A percentile compares a stretch with the other conserved stretches of the same genome.
These are phyloP conservation scores for Amaranthus palmeri DNA, from an alignment of 148 eudicot genomes.

Conservation along the genomic window DNA sequence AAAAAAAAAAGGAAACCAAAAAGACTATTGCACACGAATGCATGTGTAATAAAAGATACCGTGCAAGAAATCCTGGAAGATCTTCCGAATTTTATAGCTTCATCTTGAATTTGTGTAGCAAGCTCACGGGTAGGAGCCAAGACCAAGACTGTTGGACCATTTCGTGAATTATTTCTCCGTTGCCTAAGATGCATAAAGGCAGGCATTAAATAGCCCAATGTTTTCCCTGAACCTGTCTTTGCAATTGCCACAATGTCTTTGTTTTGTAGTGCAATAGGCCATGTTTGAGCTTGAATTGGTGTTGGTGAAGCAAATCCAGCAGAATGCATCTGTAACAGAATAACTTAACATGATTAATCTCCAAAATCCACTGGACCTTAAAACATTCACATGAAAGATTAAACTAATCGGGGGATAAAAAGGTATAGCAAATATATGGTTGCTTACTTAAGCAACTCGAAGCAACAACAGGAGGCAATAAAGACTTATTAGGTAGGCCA, in stretches of 20 bases:
- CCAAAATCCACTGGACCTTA: not conserved
- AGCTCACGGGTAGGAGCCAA: constrained; percentile 97
- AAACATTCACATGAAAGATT: constrained; percentile 5
- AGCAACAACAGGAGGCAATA: constrained; percentile 84
- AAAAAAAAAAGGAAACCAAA: not conserved
- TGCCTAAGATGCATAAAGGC: constrained; percentile 80
- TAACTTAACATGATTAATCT: constrained; percentile 10
- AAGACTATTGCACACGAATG: too few species aligned
- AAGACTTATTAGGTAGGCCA: constrained; percentile 73
- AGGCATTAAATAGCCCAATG: constrained; percentile 90
- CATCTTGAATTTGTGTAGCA: constrained; percentile 91
- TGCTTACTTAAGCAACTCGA: constrained; percentile 99
- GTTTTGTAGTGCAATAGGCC: constrained; percentile 92
- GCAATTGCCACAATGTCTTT: constrained; percentile 98
- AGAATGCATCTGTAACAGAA: constrained; percentile 56
- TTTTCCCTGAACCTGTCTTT: constrained; percentile 97
- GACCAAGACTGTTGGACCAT: constrained; percentile 89
- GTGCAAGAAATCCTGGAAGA: constrained; percentile 84
- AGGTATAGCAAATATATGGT: constrained; percentile 46
- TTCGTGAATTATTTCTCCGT: constrained; percentile 61
- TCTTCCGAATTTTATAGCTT: constrained; percentile 85
- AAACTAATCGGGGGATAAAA: constrained; percentile 19
- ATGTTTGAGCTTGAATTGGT: constrained; percentile 98
- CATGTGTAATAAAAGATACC: constrained; percentile 25
- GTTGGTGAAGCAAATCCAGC: constrained; percentile 94